phyloP scores from a whole-genome alignment of 176 grass and related monocot genomes.

The Alopecurus myosuroides region DNA sequence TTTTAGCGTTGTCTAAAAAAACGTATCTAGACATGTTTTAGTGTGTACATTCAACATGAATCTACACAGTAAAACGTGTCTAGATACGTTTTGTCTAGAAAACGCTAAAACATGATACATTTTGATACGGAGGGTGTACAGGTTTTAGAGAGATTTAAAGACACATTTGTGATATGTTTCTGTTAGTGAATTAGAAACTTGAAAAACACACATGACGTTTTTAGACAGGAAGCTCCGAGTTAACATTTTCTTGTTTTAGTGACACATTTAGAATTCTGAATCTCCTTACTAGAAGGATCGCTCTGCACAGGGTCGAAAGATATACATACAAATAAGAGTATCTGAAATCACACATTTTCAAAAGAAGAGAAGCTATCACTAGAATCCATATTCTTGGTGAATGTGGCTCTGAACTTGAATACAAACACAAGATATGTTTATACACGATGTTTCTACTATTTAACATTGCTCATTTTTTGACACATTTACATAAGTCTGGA shows the following conservation, averaged over 20 bases:
- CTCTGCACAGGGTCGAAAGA: not conserved
- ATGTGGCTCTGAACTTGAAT: not conserved
- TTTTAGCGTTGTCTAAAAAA: too few species aligned
- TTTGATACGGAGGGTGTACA: too few species aligned
- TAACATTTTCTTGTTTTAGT: not conserved
- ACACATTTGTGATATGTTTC: too few species aligned
- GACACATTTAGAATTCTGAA: not conserved
- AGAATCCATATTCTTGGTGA: not conserved
- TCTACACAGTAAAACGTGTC: too few species aligned
- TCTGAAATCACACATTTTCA: not conserved
- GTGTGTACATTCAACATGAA: too few species aligned
- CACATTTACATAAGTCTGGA: conserved; percentile 13
- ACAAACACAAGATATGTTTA: not conserved
- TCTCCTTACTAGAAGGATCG: not conserved
- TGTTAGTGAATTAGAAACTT: too few species aligned
- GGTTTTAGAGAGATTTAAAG: too few species aligned
- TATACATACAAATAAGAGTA: not conserved
- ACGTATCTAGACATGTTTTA: too few species aligned
- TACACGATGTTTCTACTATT: not conserved
- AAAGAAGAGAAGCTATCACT: not conserved
- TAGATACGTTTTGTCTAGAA: too few species aligned
- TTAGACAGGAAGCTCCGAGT: not conserved
- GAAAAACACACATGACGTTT: not conserved
- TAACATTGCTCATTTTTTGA: not conserved
- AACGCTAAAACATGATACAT: too few species aligned